Evolutionary conservation across 176 grass and related monocot species (phyloP), one percentile per base, ranked within the genome.

Genomic region (Coix lacrymajobi): DNA sequence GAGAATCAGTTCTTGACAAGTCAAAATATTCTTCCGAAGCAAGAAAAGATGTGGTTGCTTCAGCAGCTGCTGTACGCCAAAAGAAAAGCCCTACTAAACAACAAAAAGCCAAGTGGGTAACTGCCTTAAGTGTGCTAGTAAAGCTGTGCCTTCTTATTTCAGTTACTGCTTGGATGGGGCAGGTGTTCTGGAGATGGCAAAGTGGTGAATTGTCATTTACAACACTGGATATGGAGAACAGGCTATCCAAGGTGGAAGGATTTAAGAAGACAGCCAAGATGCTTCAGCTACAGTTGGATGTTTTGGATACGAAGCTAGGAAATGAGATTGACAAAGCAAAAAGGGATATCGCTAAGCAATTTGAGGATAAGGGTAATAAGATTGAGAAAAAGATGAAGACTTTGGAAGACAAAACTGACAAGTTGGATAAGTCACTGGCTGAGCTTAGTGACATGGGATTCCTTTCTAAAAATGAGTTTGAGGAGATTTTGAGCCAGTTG

Each of bases 271-370:
- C 90, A 0, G 45, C 86, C 11, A 91, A 87, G 77, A 92, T 97
- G 88, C 81, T 97, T 85, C 95, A 97, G 75, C 78, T 88, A 14
- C 95, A 97, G 75, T 71, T 97, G 78, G 95, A 97, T 52, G 76
- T 97, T 85, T 85, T 98, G 36, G 88, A 98, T 58, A 88, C 87
- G 79, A 98, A 95, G 85, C 77, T 98, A 79, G 92, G 69, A 73
- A 84, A 65, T 88, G 96, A 90, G 80, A 92, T 92, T 28, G 86
- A 66, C 4, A 91, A 77, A 75, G 57, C 87, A 48, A 89, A 77
- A 58, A 86, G 30, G 51, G 88, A 93, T 72, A 62, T 98, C 44
- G 41, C 75, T 38, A 82, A 80, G 77, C 79, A 90, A 83, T 57
- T 95, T 15, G 85, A 98, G 88, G 85, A 90, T 32, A 98, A 87